A percentile compares a stretch with the other conserved stretches of the same genome.
phyloP scores from a whole-genome alignment of 768 basidiomycete species.

The Gymnopilus junonius region DNA sequence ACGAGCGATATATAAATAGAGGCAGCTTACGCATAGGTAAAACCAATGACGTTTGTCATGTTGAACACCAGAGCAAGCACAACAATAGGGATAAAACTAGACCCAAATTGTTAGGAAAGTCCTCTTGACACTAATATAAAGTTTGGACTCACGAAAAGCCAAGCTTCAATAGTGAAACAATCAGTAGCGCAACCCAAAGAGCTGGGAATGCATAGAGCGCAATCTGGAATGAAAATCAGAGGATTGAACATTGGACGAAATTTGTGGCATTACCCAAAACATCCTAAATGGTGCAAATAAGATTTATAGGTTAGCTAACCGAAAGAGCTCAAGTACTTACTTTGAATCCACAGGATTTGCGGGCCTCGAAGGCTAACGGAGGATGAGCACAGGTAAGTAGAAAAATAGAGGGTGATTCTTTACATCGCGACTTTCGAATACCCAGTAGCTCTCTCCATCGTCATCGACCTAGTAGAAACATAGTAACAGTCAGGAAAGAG shows the following conservation, averaged over 20 bases:
- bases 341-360: conserved; percentile 88
- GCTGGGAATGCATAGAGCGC: conserved; percentile 90
- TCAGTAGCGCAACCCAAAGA: conserved; percentile 84
- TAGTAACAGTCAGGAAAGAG: neutral
- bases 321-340: conserved; percentile 43
- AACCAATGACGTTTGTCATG: conserved; percentile 92
- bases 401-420: conserved; percentile 26
- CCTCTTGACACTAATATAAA: neutral
- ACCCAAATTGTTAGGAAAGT: neutral
- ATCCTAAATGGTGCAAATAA: conserved; percentile 54
- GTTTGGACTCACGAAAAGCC: conserved; percentile 72
- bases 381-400: conserved; percentile 2
- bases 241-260: neutral
- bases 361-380: conserved; percentile 76
- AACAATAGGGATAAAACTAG: conserved; percentile 94
- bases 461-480: conserved; percentile 76
- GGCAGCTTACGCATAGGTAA: conserved; percentile 84
- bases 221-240: conserved; percentile 47
- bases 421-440: conserved; percentile 97
- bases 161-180: conserved; percentile 90
- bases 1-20: neutral
- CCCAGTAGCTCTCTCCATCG: conserved; percentile 96
- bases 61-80: conserved; percentile 95
- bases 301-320: conserved; percentile 2
- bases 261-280: conserved; percentile 82